These are phyloP conservation scores for Xylaria sp. DNA, from an alignment of 2,329 filamentous ascomycete genomes.

Conservation along the genomic window DNA sequence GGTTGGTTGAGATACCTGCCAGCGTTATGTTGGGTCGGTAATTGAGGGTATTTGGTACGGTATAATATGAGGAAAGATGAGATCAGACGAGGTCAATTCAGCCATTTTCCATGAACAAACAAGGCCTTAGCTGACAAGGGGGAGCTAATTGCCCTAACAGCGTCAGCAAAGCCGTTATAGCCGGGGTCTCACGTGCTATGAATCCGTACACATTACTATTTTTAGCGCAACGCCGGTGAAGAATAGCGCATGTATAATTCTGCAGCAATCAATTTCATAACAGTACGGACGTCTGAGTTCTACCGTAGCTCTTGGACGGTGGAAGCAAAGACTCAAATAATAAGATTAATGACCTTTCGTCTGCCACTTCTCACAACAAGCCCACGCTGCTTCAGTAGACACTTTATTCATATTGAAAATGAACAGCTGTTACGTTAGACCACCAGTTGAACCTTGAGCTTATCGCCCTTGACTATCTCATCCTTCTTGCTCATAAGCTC, in stretches of 20 bases:
- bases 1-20: neutral
- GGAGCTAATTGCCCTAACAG: constrained; percentile 7
- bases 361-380: neutral
- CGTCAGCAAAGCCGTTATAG: constrained; percentile 31
- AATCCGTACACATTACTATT: neutral
- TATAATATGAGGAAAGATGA: neutral
- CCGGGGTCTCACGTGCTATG: constrained; percentile 29
- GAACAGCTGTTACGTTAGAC: constrained; percentile 32
- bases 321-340: no score
- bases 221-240: neutral
- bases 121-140: constrained; percentile 19
- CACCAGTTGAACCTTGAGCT: constrained; percentile 46
- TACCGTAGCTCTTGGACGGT: no score
- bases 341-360: no score
- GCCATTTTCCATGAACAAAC: constrained; percentile 7
- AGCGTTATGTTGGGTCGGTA: neutral
- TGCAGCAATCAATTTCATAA: no score
- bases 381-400: neutral
- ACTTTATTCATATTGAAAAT: neutral
- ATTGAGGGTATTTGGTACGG: neutral
- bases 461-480: constrained; percentile 47
- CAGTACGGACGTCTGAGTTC: no score
- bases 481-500: constrained; percentile 48
- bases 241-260: no score
- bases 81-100: constrained; percentile 1